Base-by-base conservation (phyloP, 73 alveolate genomes). In the Tetrahymena malaccensis region DNA sequence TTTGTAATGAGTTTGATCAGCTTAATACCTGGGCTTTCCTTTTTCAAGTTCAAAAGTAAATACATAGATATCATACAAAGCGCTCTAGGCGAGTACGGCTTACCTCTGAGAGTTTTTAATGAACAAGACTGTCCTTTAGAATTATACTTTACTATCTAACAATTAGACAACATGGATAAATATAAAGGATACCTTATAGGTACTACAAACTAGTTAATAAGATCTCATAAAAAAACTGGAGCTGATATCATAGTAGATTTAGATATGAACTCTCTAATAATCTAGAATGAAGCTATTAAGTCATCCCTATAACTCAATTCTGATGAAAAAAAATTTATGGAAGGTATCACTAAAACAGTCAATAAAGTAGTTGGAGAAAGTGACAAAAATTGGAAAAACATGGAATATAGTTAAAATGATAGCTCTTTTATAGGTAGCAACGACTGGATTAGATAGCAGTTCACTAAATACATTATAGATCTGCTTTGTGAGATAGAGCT, bases 161-260 rank as follows among this genome's bases (percentile, higher is more conserved):
- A 95, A 21, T 83, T 95, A 35, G 83, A 43, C 38, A 37, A 11
- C 33, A 33, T 94, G 55, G 85, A 95, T 16, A 85, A 89, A 35
- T 55, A 43, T 50, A 95, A 89, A 93, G 97, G 97, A 1, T 95
- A 95, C 93, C 70, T 95, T 31, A 89, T 95, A 34, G 97, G 97
- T 9, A 95, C 97, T 10, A 95, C 97, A 5, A 95, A 89, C 35
- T 85, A 95, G 89, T 43, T 95, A 50, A 43, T 95, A 8, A 95
- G 94, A 16, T 58, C 94, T 40, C 58, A 85, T 13, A 43, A 43
- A 55, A 34, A 44, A 55, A 56, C 94, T 10, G 94, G 94, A 43
- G 94, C 97, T 17, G 97, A 95, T 11, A 43, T 95, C 4, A 85
- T 95, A 0, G 85, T 95, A 16, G 97, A 95, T 95, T 34, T 95